Conservation (phyloP, 2,329 filamentous ascomycete species). For the Epichloe amarillans region DNA sequence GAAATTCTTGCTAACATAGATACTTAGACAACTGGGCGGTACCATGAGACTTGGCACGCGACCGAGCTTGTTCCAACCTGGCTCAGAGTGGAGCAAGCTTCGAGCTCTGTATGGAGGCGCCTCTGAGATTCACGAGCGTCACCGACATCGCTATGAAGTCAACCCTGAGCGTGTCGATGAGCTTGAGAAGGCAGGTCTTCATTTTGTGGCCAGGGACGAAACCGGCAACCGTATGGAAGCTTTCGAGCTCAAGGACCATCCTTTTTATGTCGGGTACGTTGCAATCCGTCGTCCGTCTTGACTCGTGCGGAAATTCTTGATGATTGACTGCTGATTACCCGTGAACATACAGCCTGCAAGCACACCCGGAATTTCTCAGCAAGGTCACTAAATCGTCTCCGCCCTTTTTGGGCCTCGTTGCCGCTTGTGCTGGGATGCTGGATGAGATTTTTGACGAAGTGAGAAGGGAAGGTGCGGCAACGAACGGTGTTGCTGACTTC, state of each 20-base stretch:
- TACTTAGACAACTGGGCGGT: conserved; percentile 47
- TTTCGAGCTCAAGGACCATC: conserved; percentile 69
- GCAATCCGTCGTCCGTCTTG: not conserved
- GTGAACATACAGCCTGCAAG: conserved; percentile 49
- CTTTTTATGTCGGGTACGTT: conserved; percentile 51
- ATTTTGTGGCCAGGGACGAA: conserved; percentile 69
- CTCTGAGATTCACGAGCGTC: conserved; percentile 52
- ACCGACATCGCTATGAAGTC: conserved; percentile 83
- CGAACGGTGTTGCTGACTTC: conserved; percentile 1
- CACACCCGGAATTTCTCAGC: conserved; percentile 75
- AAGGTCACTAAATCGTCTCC: conserved; percentile 22
- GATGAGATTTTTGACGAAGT: conserved; percentile 21
- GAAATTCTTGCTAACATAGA: not conserved
- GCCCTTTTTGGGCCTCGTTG: conserved; percentile 75
- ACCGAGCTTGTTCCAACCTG: conserved; percentile 60
- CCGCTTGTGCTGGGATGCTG: conserved; percentile 58
- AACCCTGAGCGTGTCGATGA: conserved; percentile 64
- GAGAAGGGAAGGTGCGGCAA: not conserved
- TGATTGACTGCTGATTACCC: not conserved
- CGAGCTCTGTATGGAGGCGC: conserved; percentile 57
- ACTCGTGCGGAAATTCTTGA: not conserved
- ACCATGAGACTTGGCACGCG: conserved; percentile 78
- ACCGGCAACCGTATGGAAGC: conserved; percentile 71
- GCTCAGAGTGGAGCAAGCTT: conserved; percentile 66
- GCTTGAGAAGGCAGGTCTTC: conserved; percentile 54